phyloP scores from a whole-genome alignment of 768 basidiomycete genomes.

The Panus rudis region DNA sequence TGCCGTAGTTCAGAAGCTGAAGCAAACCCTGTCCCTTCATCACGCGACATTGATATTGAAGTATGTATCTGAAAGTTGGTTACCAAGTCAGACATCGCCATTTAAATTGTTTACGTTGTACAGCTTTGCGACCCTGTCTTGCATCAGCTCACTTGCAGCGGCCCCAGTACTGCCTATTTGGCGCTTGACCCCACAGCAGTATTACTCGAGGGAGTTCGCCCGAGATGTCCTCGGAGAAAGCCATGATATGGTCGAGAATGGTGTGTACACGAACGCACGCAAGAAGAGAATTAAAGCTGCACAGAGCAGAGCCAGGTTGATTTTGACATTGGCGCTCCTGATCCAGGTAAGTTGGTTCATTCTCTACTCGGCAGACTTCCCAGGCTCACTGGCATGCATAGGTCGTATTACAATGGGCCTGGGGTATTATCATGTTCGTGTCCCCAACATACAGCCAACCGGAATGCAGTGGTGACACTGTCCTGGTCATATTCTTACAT shows the following conservation, averaged over 20 bases:
- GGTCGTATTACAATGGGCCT: conserved; percentile 23
- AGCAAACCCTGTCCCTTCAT: conserved; percentile 16
- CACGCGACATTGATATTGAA: conserved; percentile 21
- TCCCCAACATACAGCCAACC: conserved; percentile 16
- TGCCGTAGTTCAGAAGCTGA: conserved; percentile 19
- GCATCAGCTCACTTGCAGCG: conserved; percentile 21
- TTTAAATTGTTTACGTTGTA: background rate
- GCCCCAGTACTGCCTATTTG: conserved; percentile 22
- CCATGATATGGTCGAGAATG: conserved; percentile 1
- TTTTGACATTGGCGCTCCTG: conserved; percentile 20
- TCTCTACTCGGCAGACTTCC: background rate
- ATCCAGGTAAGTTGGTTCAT: conserved; percentile 12
- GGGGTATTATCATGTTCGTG: conserved; percentile 21
- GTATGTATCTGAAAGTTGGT: conserved; percentile 9
- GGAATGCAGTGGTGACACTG: conserved; percentile 15
- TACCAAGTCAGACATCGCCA: background rate
- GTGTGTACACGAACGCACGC: conserved; percentile 5
- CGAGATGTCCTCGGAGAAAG: conserved; percentile 6
- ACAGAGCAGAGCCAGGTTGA: conserved; percentile 13
- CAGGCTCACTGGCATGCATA: background rate
- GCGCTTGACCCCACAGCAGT: conserved; percentile 14
- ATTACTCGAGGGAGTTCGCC: conserved; percentile 11
- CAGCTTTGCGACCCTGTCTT: conserved; percentile 19
- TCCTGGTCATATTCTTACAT: conserved; percentile 14
- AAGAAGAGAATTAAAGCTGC: conserved; percentile 11